A percentile compares a stretch with the other conserved stretches of the same genome.
phyloP scores from a whole-genome alignment of 2,329 filamentous ascomycete species.

The Aspergillus novofumigatus region DNA sequence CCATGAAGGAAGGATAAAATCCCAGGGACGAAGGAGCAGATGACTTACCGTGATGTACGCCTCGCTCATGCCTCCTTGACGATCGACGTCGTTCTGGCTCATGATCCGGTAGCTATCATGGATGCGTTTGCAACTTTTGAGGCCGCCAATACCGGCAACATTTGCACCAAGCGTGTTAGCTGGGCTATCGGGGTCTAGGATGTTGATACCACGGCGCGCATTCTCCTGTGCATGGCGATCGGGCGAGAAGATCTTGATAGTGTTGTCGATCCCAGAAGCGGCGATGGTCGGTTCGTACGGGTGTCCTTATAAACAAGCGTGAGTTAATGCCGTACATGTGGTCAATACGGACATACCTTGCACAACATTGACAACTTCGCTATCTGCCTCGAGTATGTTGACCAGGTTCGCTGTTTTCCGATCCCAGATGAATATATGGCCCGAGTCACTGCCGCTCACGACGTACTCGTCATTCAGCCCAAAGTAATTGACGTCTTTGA shows the following conservation, averaged over 20 bases:
- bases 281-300: constrained; percentile 65
- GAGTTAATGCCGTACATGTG: constrained; percentile 4
- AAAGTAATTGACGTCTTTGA: constrained; percentile 68
- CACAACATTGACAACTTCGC: constrained; percentile 66
- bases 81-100: constrained; percentile 58
- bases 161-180: constrained; percentile 31
- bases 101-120: constrained; percentile 59
- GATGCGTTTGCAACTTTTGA: constrained; percentile 56
- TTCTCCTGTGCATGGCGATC: constrained; percentile 55
- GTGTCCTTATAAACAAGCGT: constrained; percentile 45
- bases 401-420: constrained; percentile 57
- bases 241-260: constrained; percentile 64
- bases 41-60: constrained; percentile 52
- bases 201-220: constrained; percentile 56
- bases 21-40: not conserved
- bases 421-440: constrained; percentile 67
- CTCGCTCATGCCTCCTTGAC: constrained; percentile 55
- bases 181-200: constrained; percentile 46
- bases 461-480: constrained; percentile 65
- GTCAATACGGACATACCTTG: constrained; percentile 45
- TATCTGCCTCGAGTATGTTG: constrained; percentile 63
- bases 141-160: constrained; percentile 37
- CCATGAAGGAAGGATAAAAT: not conserved
- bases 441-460: constrained; percentile 62
- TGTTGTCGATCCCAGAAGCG: constrained; percentile 63